Conservation (phyloP, 352 stramenopile genomes). For the Plasmopara muralis region DNA sequence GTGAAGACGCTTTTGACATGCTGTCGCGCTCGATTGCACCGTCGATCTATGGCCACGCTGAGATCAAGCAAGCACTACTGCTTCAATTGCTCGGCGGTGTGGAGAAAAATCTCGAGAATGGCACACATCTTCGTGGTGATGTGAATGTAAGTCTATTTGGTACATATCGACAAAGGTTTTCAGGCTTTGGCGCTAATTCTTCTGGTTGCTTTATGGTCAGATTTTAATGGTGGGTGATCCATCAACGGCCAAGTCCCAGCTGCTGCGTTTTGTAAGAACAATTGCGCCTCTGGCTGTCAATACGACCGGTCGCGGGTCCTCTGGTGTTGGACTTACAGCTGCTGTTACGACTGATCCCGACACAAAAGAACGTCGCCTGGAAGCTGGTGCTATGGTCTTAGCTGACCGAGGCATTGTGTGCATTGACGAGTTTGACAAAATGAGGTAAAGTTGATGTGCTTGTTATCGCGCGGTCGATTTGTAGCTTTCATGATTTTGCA, state of each 20-base stretch:
- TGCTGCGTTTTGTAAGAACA: slow-evolving; percentile 95
- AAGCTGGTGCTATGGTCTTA: slow-evolving; percentile 99
- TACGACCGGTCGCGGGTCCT: slow-evolving; percentile 77
- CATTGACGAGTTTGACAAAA: slow-evolving; percentile 99
- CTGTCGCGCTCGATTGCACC: slow-evolving; percentile 93
- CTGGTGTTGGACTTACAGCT: slow-evolving; percentile 94
- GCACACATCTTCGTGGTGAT: slow-evolving; percentile 98
- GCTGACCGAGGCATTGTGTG: slow-evolving; percentile 98
- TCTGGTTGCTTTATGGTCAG: slow-evolving; percentile 20
- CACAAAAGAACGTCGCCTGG: slow-evolving; percentile 88
- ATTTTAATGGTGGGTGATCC: slow-evolving; percentile 97
- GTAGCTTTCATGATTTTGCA: slow-evolving; percentile 8
- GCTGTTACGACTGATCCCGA: slow-evolving; percentile 97
- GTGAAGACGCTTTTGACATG: slow-evolving; percentile 87
- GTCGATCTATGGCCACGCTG: slow-evolving; percentile 96
- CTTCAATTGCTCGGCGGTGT: slow-evolving; percentile 86
- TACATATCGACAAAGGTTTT: not conserved
- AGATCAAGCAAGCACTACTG: slow-evolving; percentile 95
- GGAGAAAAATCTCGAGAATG: slow-evolving; percentile 97
- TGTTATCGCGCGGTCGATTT: not conserved
- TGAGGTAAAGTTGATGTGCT: slow-evolving; percentile 57
- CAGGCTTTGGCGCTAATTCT: not conserved
- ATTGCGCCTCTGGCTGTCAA: slow-evolving; percentile 92
- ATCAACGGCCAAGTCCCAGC: slow-evolving; percentile 97
- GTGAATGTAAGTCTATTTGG: slow-evolving; percentile 87